Evolutionary conservation across 148 eudicot genomes (phyloP).

Genomic region (Vaccinium darrowii): DNA sequence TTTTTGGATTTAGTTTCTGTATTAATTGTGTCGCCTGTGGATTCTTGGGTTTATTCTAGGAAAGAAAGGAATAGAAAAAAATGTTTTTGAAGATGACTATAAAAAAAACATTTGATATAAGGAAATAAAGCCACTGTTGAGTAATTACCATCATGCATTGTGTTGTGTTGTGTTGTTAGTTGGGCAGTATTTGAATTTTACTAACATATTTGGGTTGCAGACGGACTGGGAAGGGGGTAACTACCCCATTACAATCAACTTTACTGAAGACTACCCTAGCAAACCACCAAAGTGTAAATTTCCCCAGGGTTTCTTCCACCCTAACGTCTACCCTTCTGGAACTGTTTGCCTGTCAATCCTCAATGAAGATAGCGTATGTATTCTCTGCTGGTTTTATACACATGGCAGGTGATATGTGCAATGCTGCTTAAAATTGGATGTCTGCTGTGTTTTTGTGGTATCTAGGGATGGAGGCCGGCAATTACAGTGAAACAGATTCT

Average conservation of each 20-base stretch:
- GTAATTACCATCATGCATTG: not conserved
- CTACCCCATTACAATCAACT: conserved; percentile 70
- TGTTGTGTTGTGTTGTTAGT: conserved; percentile 9
- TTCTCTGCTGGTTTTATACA: conserved; percentile 3
- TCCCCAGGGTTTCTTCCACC: conserved; percentile 81
- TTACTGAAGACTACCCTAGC: conserved; percentile 87
- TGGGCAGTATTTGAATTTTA: not conserved
- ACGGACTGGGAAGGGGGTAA: conserved; percentile 92
- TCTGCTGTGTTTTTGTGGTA: not conserved
- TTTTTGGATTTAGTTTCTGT: not conserved
- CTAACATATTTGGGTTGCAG: conserved; percentile 32
- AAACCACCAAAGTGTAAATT: conserved; percentile 87
- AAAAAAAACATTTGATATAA: not conserved
- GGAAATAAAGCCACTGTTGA: not conserved
- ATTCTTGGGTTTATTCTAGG: not conserved
- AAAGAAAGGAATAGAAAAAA: not conserved
- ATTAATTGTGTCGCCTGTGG: not conserved
- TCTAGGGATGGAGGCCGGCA: conserved; percentile 88
- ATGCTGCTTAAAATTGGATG: not conserved
- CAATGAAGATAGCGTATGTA: conserved; percentile 76
- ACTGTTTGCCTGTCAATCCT: conserved; percentile 84
- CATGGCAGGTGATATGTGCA: not conserved
- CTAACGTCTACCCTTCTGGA: conserved; percentile 86
- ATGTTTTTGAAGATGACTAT: not conserved
- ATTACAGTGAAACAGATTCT: conserved; percentile 88